These are phyloP conservation scores for Myriosclerotinia curreyana DNA, from an alignment of 2,329 filamentous ascomycete genomes.

Conservation along the genomic window DNA sequence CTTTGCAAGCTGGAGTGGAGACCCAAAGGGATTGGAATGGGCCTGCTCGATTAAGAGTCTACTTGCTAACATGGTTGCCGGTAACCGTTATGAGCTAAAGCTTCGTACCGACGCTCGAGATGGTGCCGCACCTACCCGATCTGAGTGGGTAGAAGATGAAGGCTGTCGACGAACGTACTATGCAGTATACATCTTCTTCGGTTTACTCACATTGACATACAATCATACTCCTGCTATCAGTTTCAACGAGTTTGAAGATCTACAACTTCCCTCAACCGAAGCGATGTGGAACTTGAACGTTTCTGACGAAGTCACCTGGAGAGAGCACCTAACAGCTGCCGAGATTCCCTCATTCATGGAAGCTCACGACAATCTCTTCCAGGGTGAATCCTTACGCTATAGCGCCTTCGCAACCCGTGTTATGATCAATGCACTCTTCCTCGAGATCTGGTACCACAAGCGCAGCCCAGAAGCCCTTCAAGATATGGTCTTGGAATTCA, in stretches of 20 bases:
- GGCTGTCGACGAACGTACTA: constrained; percentile 96
- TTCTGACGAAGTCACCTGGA: constrained; percentile 78
- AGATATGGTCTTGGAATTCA: constrained; percentile 97
- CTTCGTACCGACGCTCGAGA: constrained; percentile 85
- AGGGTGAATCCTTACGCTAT: constrained; percentile 85
- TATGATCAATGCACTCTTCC: constrained; percentile 97
- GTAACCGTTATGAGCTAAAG: constrained; percentile 94
- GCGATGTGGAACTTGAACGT: constrained; percentile 86
- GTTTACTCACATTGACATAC: constrained; percentile 89
- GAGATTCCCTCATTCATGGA: constrained; percentile 84
- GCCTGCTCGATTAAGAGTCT: constrained; percentile 98
- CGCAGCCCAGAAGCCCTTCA: constrained; percentile 95
- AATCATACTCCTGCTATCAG: constrained; percentile 97
- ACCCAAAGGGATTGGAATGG: constrained; percentile 96
- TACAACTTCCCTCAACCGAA: constrained; percentile 90
- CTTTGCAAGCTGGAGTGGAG: constrained; percentile 98
- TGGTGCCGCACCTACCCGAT: constrained; percentile 68
- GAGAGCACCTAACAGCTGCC: constrained; percentile 68
- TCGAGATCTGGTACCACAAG: constrained; percentile 99
- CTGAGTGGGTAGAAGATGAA: constrained; percentile 96
- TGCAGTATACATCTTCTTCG: constrained; percentile 98
- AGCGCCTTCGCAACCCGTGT: constrained; percentile 96
- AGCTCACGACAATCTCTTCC: constrained; percentile 92
- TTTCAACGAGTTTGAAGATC: constrained; percentile 95
- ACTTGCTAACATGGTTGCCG: constrained; percentile 96